Evolutionary conservation across 257 asterid genomes (phyloP).

Genomic region (Nicotiana obtusifolia): DNA sequence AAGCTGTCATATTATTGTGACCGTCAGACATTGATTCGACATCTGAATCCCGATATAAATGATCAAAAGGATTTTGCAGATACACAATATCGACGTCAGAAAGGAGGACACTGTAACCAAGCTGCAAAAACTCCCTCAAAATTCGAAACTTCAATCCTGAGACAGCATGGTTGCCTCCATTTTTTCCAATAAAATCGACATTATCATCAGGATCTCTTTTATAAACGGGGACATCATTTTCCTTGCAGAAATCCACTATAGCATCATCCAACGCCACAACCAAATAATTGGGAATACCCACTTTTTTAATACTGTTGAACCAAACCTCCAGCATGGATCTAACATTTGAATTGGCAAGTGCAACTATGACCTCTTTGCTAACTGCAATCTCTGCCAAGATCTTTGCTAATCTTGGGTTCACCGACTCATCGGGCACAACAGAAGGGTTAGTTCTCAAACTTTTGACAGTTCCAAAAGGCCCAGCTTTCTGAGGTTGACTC

Average conservation of each 20-base stretch:
- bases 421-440: conserved; percentile 25
- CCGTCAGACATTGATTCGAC: conserved; percentile 28
- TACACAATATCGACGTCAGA: conserved; percentile 27
- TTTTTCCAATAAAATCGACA: conserved; percentile 20
- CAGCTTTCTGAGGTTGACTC: conserved; percentile 24
- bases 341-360: conserved; percentile 29
- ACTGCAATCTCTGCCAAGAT: conserved; percentile 20
- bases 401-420: conserved; percentile 27
- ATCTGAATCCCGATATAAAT: conserved; percentile 27
- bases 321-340: conserved; percentile 25
- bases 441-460: conserved; percentile 22
- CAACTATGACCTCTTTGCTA: conserved; percentile 29
- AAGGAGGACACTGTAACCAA: conserved; percentile 24
- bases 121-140: conserved; percentile 24
- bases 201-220: conserved; percentile 22
- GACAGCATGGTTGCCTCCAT: conserved; percentile 27
- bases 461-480: conserved; percentile 30
- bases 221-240: conserved; percentile 19
- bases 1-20: conserved; percentile 22
- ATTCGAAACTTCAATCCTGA: conserved; percentile 24
- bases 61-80: conserved; percentile 23
- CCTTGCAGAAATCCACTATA: conserved; percentile 23
- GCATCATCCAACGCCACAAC: conserved; percentile 26
- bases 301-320: conserved; percentile 22
- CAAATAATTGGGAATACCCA: conserved; percentile 22